These are phyloP conservation scores for Zygotorulaspora danielsina DNA, from an alignment of 805 yeast species.

Conservation along the genomic window DNA sequence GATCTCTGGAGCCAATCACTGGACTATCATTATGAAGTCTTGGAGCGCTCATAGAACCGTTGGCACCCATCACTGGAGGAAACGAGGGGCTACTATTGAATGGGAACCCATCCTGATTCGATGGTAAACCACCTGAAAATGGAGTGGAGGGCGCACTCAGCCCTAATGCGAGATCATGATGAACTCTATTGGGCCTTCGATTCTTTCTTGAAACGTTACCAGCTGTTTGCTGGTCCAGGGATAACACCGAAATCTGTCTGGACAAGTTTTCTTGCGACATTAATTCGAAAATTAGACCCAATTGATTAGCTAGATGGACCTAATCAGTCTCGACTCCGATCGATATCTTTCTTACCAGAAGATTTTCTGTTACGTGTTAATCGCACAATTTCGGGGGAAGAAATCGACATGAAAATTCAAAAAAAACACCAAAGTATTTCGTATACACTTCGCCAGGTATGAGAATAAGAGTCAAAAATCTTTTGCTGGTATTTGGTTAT, in stretches of 20 bases:
- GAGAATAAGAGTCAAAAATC: no score
- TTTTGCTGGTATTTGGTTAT: no score
- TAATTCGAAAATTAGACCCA: not conserved
- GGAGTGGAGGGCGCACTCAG: conserved; percentile 15
- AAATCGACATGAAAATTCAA: no score
- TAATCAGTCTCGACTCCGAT: not conserved
- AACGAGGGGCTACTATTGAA: conserved; percentile 12
- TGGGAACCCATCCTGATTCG: conserved; percentile 11
- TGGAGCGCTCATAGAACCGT: conserved; percentile 13
- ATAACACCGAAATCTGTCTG: conserved; percentile 20
- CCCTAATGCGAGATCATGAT: conserved; percentile 23
- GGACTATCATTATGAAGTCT: conserved; percentile 14
- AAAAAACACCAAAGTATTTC: no score
- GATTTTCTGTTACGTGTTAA: conserved; percentile 1
- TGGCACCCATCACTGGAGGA: conserved; percentile 13
- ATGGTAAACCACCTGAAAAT: conserved; percentile 6
- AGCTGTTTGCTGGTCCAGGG: conserved; percentile 20
- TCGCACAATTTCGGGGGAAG: not conserved
- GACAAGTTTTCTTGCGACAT: conserved; percentile 19
- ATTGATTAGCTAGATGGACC: not conserved
- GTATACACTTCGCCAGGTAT: no score
- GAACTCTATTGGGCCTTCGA: conserved; percentile 34
- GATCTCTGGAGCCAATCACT: conserved; percentile 12
- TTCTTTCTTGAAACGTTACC: conserved; percentile 19
- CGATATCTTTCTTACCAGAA: not conserved